Conservation (phyloP, 176 grass and related monocot genomes). For the Eragrostis nindensis region DNA sequence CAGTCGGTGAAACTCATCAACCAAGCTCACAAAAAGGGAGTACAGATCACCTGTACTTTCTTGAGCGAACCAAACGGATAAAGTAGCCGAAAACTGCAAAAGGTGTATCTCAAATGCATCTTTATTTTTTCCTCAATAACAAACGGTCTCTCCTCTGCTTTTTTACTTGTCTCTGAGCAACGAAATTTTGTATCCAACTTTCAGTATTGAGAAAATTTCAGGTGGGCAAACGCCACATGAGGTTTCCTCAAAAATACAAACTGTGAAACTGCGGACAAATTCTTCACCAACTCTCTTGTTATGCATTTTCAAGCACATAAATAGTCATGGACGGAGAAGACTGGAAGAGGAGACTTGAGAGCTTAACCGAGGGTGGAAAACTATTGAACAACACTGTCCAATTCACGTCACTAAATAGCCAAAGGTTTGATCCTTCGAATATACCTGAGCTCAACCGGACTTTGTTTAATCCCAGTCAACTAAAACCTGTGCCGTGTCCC, state of each 20-base stretch:
- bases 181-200: no score
- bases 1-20: neutral
- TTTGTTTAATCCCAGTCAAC: conserved; percentile 38
- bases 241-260: no score
- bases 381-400: neutral
- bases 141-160: neutral
- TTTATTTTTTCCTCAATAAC: neutral
- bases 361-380: neutral
- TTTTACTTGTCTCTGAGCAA: no score
- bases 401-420: neutral
- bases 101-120: neutral
- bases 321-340: neutral
- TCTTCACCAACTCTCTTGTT: neutral
- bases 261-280: neutral
- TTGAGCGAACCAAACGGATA: neutral
- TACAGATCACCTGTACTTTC: conserved; percentile 20
- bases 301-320: neutral
- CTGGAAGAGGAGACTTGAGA: neutral
- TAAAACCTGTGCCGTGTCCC: conserved; percentile 2
- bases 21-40: neutral
- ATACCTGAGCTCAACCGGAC: conserved; percentile 21
- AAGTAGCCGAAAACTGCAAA: neutral
- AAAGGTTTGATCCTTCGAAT: conserved; percentile 42
- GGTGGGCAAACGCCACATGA: no score
- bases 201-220: no score